Conservation (phyloP, 78 protist species). For the Parvularia atlantis region DNA sequence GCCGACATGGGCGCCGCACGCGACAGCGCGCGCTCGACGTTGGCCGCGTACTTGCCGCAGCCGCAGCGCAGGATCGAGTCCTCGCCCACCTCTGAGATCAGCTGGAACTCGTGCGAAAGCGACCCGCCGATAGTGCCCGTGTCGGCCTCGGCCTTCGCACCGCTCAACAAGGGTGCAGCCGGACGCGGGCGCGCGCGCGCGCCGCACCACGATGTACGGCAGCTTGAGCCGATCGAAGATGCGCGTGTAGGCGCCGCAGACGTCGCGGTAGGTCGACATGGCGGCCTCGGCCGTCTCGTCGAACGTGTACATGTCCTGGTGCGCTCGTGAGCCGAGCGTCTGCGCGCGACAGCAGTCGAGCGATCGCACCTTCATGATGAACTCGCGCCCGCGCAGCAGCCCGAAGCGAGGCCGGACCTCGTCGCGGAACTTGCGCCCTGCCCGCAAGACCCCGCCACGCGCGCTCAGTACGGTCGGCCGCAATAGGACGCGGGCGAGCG, state of each 20-base stretch:
- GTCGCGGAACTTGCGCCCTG: constrained; percentile 65
- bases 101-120: constrained; percentile 61
- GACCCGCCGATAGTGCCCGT: constrained; percentile 71
- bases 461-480: not conserved
- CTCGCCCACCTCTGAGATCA: constrained; percentile 52
- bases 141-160: too few relatives aligned
- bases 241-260: constrained; percentile 37
- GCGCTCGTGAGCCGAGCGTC: too few relatives aligned
- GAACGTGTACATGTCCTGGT: constrained; percentile 78
- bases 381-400: constrained; percentile 59
- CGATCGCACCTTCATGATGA: constrained; percentile 74
- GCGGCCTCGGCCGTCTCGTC: constrained; percentile 40
- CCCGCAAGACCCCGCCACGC: too few relatives aligned
- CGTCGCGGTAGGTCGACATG: constrained; percentile 27
- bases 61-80: constrained; percentile 47
- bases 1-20: constrained; percentile 41
- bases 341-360: too few relatives aligned
- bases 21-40: too few relatives aligned
- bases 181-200: too few relatives aligned
- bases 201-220: constrained; percentile 26
- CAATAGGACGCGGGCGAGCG: not conserved
- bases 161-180: too few relatives aligned
- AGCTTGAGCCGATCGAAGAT: constrained; percentile 36
- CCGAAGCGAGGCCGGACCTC: constrained; percentile 76
- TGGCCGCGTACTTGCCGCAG: constrained; percentile 44